Evolutionary conservation across 352 stramenopile genomes (phyloP), one percentile per base, ranked within the genome.

Genomic region (Phytopythium aichiense): DNA sequence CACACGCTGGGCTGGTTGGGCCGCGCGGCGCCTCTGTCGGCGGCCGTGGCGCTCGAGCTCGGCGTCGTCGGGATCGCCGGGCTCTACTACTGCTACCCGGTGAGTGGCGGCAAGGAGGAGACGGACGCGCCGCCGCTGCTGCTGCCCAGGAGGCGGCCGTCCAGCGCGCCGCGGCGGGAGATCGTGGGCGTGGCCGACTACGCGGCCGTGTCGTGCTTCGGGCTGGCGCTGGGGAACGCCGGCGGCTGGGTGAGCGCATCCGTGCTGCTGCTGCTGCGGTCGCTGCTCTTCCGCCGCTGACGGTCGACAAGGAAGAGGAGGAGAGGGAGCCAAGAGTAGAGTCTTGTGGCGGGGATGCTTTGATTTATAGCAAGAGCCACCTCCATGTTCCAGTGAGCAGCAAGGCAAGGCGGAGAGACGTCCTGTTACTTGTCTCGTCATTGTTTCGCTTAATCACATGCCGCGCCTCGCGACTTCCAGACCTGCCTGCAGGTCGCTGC

Each of bases 131-230:
- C 49, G 25, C 18, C 40, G 35, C 63, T 46, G 20, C 51, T 63
- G 31, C 35, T 48, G 49, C 55, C 60, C 69, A 11, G 60, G 37
- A 62, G 46, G 56, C 59, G 15, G 65, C 62, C 54, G 18, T 55
- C 25, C 63, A 65, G 58, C 9, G 50, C 58, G 8, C 25, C 52
- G 16, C 46, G 68, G 12, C 75, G 69, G 60, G 83, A 91, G 42
- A 63, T 89, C 33, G 75, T 87, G 22, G 85, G 79, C 7, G 66
- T 87, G 46, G 89, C 81, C 15, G 84, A 92, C 60, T 92, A 92
- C 61, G 63, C 80, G 25, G 74, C 81, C 5, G 80, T 92, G 43
- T 81, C 79, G 31, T 75, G 68, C 56, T 76, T 87, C 45, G 84
- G 84, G 9, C 67, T 92, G 15, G 15, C 86, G 38, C 56, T 76